A percentile compares a stretch with the other conserved stretches of the same genome.
phyloP scores from a whole-genome alignment of 371 early-diverging fungal genomes.

The Choanephora cucurbitarum region DNA sequence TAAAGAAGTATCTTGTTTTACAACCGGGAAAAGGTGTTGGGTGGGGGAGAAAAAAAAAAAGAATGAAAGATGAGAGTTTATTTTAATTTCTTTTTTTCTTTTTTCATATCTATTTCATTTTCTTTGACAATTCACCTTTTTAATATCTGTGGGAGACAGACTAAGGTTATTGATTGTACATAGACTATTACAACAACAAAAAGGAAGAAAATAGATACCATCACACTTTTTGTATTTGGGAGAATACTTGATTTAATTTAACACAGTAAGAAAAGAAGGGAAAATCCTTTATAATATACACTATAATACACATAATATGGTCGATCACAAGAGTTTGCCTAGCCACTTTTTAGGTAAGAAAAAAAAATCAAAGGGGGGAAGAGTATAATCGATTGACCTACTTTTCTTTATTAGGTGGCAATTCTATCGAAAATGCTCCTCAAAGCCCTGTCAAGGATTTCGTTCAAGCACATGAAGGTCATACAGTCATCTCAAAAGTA shows the following conservation, averaged over 20 bases:
- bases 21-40: constrained; percentile 18
- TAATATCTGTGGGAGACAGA: not conserved
- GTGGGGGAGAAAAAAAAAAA: constrained; percentile 18
- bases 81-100: constrained; percentile 5
- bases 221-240: not conserved
- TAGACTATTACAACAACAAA: not conserved
- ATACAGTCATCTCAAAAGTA: constrained; percentile 86
- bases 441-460: constrained; percentile 70
- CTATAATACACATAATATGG: constrained; percentile 20
- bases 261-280: not conserved
- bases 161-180: not conserved
- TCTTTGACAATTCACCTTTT: not conserved
- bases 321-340: constrained; percentile 25
- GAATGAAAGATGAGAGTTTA: constrained; percentile 4
- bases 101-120: constrained; percentile 7
- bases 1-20: constrained; percentile 1
- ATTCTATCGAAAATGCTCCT: constrained; percentile 57
- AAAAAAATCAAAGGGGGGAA: not conserved
- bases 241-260: not conserved
- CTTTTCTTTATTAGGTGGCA: constrained; percentile 52
- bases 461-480: constrained; percentile 79
- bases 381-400: not conserved
- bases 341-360: constrained; percentile 31
- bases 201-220: not conserved
- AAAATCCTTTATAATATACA: not conserved